Evolutionary conservation across 805 yeast genomes (phyloP), one percentile per base, ranked within the genome.

Genomic region (Candida hungchunana): DNA sequence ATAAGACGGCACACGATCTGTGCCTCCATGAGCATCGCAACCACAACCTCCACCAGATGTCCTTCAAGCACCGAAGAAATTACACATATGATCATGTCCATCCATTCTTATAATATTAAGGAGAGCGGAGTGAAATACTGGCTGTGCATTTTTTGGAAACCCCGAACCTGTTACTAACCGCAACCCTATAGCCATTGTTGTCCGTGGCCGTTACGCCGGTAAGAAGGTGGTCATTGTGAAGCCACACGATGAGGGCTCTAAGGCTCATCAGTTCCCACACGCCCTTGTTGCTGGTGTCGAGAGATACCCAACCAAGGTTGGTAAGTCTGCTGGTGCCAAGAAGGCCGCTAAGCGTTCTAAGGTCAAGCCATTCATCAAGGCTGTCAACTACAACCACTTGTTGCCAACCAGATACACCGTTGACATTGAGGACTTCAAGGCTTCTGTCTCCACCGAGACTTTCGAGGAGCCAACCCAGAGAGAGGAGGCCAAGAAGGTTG

Each of bases 201-300:
- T 89, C 73, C 90, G 97, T 73, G 98, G 98, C 67, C 93, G 98
- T 79, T 90, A 79, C 86, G 98, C 98, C 70, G 98, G 98, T 79
- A 90, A 89, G 85, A 93, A 93, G 84, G 98, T 93, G 58, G 98
- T 93, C 69, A 88, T 93, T 67, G 89, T 93, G 68, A 88, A 86
- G 75, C 93, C 96, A 59, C 94, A 85, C 69, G 97, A 93, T 66
- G 97, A 93, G 66, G 98, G 98, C 68, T 78, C 97, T 77, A 93
- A 93, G 78, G 68, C 93, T 53, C 97, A 90, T 79, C 93, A 94
- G 64, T 93, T 88, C 85, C 95, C 96, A 69, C 97, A 93, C 64
- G 98, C 98, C 68, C 79, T 93, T 62, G 98, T 93, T 64, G 97
- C 95, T 58, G 98, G 98, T 81, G 81, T 93, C 59, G 98, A 93